Percentiles rank a stretch among this genome's conserved stretches.
These are phyloP conservation scores for Linum tenue DNA, from an alignment of 345 rosid species.

Conservation along the genomic window DNA sequence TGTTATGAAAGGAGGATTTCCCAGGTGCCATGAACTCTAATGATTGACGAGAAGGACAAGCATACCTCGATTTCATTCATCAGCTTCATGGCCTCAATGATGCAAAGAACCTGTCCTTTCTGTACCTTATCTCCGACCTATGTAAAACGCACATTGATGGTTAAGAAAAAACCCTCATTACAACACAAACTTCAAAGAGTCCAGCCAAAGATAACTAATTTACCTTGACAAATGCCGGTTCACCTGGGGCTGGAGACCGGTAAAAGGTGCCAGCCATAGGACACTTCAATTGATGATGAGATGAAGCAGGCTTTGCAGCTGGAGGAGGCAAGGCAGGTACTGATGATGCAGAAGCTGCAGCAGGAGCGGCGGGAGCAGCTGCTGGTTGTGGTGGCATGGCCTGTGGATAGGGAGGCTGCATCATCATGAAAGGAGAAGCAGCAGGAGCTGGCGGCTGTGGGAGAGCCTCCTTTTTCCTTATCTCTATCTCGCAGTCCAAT, in stretches of 20 bases:
- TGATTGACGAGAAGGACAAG: not conserved
- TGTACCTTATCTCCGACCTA: constrained; percentile 96
- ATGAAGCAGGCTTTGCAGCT: constrained; percentile 20
- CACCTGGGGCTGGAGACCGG: constrained; percentile 75
- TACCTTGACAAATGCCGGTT: constrained; percentile 90
- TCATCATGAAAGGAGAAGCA: constrained; percentile 29
- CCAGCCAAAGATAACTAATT: not conserved
- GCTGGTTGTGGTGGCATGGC: constrained; percentile 34
- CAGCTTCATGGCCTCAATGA: constrained; percentile 95
- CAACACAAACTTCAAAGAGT: not conserved
- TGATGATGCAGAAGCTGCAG: constrained; percentile 35
- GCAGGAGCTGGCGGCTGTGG: constrained; percentile 42
- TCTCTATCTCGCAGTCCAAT: constrained; percentile 61
- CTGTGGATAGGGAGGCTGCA: constrained; percentile 43
- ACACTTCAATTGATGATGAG: constrained; percentile 45
- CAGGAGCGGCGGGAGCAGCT: constrained; percentile 24
- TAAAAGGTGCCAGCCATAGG: constrained; percentile 99
- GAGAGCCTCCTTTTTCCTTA: constrained; percentile 83
- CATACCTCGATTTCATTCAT: constrained; percentile 97
- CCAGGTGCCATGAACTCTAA: not conserved
- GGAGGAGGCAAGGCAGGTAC: constrained; percentile 35
- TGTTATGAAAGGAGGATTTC: not conserved
- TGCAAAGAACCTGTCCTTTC: constrained; percentile 92
- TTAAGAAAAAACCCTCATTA: too few relatives aligned
- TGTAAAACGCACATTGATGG: not conserved